phyloP scores from a whole-genome alignment of 495 filamentous ascomycete genomes.

The Melanomma pulvis-pyrius region DNA sequence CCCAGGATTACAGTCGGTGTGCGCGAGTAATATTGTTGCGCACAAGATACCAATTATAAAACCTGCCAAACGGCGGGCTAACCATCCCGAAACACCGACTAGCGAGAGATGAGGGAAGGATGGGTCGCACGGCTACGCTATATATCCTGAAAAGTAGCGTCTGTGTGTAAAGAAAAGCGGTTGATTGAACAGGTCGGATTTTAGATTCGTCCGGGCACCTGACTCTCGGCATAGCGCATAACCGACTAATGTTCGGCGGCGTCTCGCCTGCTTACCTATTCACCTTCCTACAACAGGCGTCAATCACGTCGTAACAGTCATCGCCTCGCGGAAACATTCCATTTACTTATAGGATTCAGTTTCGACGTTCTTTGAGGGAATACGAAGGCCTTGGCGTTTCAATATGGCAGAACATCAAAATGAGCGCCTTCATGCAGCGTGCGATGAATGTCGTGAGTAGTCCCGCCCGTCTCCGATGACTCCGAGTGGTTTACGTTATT shows the following conservation, averaged over 20 bases:
- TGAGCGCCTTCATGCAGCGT: slow-evolving; percentile 40
- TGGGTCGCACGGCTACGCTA: not conserved
- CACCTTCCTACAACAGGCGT: not conserved
- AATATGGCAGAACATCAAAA: not conserved
- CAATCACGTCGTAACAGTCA: not conserved
- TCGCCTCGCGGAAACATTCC: not conserved
- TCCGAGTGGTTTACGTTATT: not conserved
- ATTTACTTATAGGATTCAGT: not conserved
- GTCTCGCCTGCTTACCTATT: not conserved
- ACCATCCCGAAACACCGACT: not conserved
- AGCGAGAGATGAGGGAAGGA: not conserved
- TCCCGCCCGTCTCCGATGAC: not conserved
- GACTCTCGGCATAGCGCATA: not conserved
- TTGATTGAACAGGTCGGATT: not conserved
- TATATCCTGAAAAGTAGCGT: not conserved
- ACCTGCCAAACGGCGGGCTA: not conserved
- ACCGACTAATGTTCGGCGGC: not conserved
- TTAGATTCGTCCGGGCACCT: not conserved
- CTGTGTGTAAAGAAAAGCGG: not conserved
- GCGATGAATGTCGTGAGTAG: slow-evolving; percentile 45
- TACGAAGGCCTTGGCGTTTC: not conserved
- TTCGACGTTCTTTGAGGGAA: not conserved
- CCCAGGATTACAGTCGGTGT: not conserved
- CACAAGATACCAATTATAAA: not conserved
- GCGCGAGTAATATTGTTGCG: not conserved